These are phyloP conservation scores for Alternaria metachromatica DNA, from an alignment of 2,329 filamentous ascomycete genomes.

Conservation along the genomic window DNA sequence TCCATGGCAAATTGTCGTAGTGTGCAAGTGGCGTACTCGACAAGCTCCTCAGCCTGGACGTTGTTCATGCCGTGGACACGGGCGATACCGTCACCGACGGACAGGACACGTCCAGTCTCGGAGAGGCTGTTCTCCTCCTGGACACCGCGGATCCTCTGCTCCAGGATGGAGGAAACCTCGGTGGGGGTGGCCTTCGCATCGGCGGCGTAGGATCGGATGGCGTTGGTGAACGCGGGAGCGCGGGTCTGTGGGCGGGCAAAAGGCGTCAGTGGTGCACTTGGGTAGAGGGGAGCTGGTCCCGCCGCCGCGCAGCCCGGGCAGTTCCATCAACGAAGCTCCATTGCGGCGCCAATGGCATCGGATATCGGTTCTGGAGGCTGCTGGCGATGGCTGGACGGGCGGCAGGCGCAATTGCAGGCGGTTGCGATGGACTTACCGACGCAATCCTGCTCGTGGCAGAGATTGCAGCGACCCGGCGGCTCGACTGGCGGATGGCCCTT, in stretches of 20 bases:
- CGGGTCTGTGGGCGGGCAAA: slow-evolving; percentile 71
- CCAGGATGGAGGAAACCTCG: slow-evolving; percentile 98
- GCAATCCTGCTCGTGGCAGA: slow-evolving; percentile 90
- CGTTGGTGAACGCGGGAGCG: slow-evolving; percentile 80
- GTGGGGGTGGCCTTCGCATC: slow-evolving; percentile 95
- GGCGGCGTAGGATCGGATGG: slow-evolving; percentile 84
- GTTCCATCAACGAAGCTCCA: slow-evolving; percentile 42
- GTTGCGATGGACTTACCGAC: slow-evolving; percentile 78
- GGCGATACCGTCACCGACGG: slow-evolving; percentile 99
- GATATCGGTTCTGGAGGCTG: slow-evolving; percentile 41
- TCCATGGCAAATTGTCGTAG: slow-evolving; percentile 12
- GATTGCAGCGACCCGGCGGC: slow-evolving; percentile 92
- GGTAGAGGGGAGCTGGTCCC: slow-evolving; percentile 41
- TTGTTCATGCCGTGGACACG: slow-evolving; percentile 99
- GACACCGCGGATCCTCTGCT: slow-evolving; percentile 98
- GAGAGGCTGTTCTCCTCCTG: slow-evolving; percentile 95
- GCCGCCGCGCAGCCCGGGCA: slow-evolving; percentile 51
- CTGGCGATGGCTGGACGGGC: slow-evolving; percentile 39
- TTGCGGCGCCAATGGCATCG: slow-evolving; percentile 48
- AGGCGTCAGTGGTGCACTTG: slow-evolving; percentile 55
- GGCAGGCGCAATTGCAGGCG: slow-evolving; percentile 51
- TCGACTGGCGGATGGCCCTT: slow-evolving; percentile 96
- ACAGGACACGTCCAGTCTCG: slow-evolving; percentile 98
- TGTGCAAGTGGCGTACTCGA: slow-evolving; percentile 76
- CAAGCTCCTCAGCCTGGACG: slow-evolving; percentile 99